Evolutionary conservation across 805 yeast species (phyloP).

Genomic region (Monosporozyma siamensis): DNA sequence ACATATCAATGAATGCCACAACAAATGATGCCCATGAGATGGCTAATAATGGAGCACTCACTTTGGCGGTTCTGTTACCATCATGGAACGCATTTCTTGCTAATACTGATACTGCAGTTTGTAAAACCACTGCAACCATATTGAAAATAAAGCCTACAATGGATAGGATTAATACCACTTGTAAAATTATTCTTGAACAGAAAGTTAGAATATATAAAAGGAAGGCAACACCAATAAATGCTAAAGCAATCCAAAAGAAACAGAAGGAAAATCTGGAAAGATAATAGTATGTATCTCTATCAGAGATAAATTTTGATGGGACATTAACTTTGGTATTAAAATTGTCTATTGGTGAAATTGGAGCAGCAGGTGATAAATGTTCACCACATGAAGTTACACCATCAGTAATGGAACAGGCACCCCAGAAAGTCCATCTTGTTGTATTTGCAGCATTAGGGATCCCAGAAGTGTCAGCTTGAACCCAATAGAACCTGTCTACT

Average conservation of each 20-base stretch:
- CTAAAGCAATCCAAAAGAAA: conserved; percentile 48
- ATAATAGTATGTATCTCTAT: conserved; percentile 52
- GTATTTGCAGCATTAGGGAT: conserved; percentile 40
- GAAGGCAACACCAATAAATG: conserved; percentile 55
- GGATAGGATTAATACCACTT: conserved; percentile 44
- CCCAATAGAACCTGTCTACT: conserved; percentile 58
- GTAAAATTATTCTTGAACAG: conserved; percentile 47
- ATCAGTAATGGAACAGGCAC: conserved; percentile 39
- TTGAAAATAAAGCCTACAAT: conserved; percentile 44
- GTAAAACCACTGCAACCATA: conserved; percentile 55
- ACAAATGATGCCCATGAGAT: conserved; percentile 64
- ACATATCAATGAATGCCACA: conserved; percentile 14
- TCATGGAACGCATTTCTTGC: conserved; percentile 59
- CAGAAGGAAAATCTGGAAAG: conserved; percentile 60
- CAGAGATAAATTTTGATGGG: conserved; percentile 43
- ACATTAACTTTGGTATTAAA: conserved; percentile 45
- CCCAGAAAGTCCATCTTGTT: conserved; percentile 83
- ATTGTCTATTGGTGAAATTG: conserved; percentile 68
- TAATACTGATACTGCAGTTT: conserved; percentile 71
- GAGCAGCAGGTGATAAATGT: conserved; percentile 52
- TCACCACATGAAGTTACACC: conserved; percentile 15
- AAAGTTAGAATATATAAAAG: conserved; percentile 45
- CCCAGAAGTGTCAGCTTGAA: conserved; percentile 54
- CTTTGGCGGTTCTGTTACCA: conserved; percentile 35
- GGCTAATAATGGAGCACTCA: conserved; percentile 54